Base-by-base conservation (phyloP, 768 basidiomycete genomes). In the Podaxis sp. region DNA sequence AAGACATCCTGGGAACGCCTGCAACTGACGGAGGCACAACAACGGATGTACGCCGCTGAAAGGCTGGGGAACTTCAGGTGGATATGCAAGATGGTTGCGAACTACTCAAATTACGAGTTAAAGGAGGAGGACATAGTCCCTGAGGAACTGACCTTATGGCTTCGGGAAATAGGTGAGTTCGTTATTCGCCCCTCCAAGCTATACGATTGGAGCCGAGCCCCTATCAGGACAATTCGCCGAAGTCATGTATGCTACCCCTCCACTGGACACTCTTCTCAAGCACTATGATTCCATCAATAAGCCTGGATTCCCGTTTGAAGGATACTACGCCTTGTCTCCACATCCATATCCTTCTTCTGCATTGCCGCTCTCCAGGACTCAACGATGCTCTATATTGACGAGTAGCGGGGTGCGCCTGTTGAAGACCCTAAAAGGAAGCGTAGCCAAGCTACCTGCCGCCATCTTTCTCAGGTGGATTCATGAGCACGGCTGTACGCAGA, bases 51-150 rank as follows among this genome's bases (percentile, higher is more conserved):
- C 66, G 71, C 79, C 10, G 69, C 77, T 16, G 85, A 86, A 68
- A 78, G 76, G 62, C 69, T 77, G 47, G 73, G 74, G 48, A 86
- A 87, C 68, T 87, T 87, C 65, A 80, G 85, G 14, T 80, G 75
- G 73, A 79, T 85, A 55, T 74, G 77, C 55, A 77, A 77, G 65
- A 51, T 84, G 5, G 65, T 82, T 2, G 82, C 82, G 9, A 76
- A 78, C 6, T 74, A 73, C 62, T 83, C 85, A 1, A 61, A 71
- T 0, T 72, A 78, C 63, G 68, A 69, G 16, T 75, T 87, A 13
- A 76, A 75, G 4, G 64, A 74, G 21, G 61, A 64, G 25, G 79
- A 85, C 62, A 64, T 79, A 23, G 77, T 73, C 5, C 66, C 79
- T 11, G 61, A 67, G 32, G 73, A 72, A 4, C 59, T 83, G 10